Evolutionary conservation across 306 rosid species (phyloP), one percentile per base, ranked within the genome.

Genomic region (Gynostemma pentaphyllum): DNA sequence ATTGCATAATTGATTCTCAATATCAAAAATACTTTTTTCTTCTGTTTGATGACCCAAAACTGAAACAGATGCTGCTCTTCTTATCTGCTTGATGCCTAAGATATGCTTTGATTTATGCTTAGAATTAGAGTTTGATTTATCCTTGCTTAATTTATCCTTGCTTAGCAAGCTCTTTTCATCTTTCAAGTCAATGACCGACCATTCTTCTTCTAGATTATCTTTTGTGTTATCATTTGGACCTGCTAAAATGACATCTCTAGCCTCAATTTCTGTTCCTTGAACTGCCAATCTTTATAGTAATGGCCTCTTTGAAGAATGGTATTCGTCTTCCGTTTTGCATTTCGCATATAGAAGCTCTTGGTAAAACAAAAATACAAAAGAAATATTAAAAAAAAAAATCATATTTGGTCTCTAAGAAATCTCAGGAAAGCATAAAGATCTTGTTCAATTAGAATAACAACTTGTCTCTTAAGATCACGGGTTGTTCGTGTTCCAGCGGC

Each of bases 281-380:
- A 77, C 83, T 7, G 90, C 95, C 44, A 88, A 45, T 59, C 99
- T 78, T 72, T 88, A 95, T 1, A 86, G 74, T 75, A 92, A 73
- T 24, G 95, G 95, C 80, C 95, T 86, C 44, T 92, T 92, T 2
- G 89, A 88, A 63, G 88, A 80, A 72, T 92, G 90, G 34, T 92
- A 92, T 23, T 92, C 94, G 9, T 92, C 97, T 71, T 70, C 81
- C 11, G 95, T 74, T 60, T 86, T 82, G 57, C 99, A 92, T 64
- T 86, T 92, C 26, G 89, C 94, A 76, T 78, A 86, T 46, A 86
- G 81, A 3, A 88, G 95, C 41, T 92, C 99, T 95, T 92, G 50
- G 67, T 8, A 64, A 70, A 5, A 23, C 45, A 51, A 18, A 47
- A 39, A 19, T 6, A 15, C 29, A 15, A 48, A 12, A 48, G 5